A percentile compares a stretch with the other conserved stretches of the same genome.
phyloP scores from a whole-genome alignment of 1,284 basidiomycete species.

The Melampsora americana region DNA sequence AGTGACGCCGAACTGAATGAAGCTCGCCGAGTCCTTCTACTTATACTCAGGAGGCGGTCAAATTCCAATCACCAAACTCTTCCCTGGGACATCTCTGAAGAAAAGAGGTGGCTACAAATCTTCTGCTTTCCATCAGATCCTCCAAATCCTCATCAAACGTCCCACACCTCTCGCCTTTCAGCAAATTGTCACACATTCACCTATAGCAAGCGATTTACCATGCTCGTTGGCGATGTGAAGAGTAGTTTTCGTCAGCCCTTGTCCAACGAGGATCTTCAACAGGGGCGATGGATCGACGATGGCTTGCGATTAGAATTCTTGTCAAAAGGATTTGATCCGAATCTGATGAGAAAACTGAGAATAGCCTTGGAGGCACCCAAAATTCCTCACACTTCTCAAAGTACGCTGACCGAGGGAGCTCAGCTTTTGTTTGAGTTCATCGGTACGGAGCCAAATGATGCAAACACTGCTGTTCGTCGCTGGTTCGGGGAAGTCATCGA shows the following conservation, averaged over 20 bases:
- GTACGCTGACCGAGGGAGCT: not conserved
- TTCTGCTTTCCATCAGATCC: not conserved
- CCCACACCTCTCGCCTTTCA: not conserved
- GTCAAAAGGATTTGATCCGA: not conserved
- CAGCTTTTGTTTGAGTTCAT: not conserved
- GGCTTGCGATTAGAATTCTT: not conserved
- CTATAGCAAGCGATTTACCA: not conserved
- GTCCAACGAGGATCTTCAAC: not conserved
- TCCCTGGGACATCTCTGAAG: not conserved
- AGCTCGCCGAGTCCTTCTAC: not conserved
- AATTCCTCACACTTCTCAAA: not conserved
- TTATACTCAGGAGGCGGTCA: not conserved
- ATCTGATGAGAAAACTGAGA: not conserved
- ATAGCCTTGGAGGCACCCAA: not conserved
- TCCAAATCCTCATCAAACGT: not conserved
- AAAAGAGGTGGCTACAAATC: not conserved
- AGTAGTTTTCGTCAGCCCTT: constrained; percentile 1
- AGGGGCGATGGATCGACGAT: not conserved
- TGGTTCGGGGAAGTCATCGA: constrained; percentile 1
- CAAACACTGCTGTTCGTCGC: not conserved
- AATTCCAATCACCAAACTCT: not conserved
- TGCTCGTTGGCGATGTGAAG: constrained; percentile 1
- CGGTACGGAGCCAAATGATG: not conserved
- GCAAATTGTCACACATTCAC: not conserved
- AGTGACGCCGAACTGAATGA: not conserved